Conservation (phyloP, 768 basidiomycete species). For the Holtermannia corniformis region DNA sequence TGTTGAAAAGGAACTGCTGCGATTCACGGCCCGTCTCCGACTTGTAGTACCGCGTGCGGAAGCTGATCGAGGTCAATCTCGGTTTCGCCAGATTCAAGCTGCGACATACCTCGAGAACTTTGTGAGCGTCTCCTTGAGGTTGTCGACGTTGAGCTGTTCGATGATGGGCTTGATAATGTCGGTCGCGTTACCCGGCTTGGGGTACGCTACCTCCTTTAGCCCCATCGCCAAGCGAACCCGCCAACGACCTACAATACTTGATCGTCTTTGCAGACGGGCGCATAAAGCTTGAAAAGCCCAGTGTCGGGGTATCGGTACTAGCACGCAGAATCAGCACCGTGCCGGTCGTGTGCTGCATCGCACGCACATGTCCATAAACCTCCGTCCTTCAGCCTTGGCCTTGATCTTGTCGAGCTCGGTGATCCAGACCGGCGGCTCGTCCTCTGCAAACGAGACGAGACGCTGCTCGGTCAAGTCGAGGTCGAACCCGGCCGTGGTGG, state of each 20-base stretch:
- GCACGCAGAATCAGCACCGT: not conserved
- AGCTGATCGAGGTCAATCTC: constrained; percentile 10
- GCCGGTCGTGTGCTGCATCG: not conserved
- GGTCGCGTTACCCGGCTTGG: constrained; percentile 33
- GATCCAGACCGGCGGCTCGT: constrained; percentile 62
- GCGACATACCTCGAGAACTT: constrained; percentile 26
- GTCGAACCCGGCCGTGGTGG: constrained; percentile 52
- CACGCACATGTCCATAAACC: constrained; percentile 68
- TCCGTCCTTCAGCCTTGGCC: constrained; percentile 64
- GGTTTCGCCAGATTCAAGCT: not conserved
- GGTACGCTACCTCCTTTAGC: constrained; percentile 22
- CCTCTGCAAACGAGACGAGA: constrained; percentile 64
- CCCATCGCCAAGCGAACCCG: constrained; percentile 49
- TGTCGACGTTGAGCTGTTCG: constrained; percentile 24
- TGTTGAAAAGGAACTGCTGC: constrained; percentile 39
- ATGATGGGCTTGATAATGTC: constrained; percentile 30
- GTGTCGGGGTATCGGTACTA: constrained; percentile 62
- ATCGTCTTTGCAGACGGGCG: constrained; percentile 18
- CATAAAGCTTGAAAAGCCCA: constrained; percentile 32
- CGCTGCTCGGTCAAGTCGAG: constrained; percentile 64
- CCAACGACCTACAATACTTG: constrained; percentile 28
- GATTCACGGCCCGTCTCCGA: constrained; percentile 41
- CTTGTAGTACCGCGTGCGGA: constrained; percentile 44
- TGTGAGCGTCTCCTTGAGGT: constrained; percentile 29
- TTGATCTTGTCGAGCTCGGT: constrained; percentile 86